Base-by-base conservation (phyloP, 768 basidiomycete genomes). In the Wakefieldia striispora region DNA sequence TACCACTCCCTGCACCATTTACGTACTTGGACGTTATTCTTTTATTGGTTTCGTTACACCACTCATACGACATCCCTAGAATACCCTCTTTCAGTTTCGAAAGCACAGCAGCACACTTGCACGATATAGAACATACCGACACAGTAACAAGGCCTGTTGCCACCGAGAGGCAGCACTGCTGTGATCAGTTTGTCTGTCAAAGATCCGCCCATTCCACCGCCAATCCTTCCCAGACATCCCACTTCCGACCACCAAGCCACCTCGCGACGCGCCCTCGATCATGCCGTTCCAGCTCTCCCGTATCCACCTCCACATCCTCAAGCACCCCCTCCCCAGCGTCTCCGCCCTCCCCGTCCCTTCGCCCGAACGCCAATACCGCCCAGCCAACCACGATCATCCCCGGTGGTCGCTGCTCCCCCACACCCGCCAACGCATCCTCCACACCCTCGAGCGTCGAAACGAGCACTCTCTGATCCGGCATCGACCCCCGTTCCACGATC, bases 341-440 rank as follows among this genome's bases (percentile, higher is more conserved):
- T 0, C 80, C 84, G 67, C 88, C 84, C 39, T 61, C 49, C 8
- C 61, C 61, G 3, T 48, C 38, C 49, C 27, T 48, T 12, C 62
- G 46, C 14, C 59, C 62, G 38, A 98, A 69, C 34, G 88, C 84
- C 54, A 93, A 65, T 10, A 88, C 87, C 3, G 86, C 78, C 95
- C 95, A 99, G 2, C 97, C 97, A 57, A 99, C 77, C 26, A 97
- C 77, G 65, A 98, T 88, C 89, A 99, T 94, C 9, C 94, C 97
- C 0, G 97, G 97, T 16, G 95, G 93, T 31, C 95, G 72, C 66
- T 98, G 94, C 58, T 91, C 88, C 8, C 88, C 92, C 2, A 78
- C 71, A 52, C 78, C 81, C 48, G 86, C 84, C 65, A 97, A 64
- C 2, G 88, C 92, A 16, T 67, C 69, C 14, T 78, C 80, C 34